Base-by-base conservation (phyloP, 169 alveolate species). In the Eimeria falciformis region DNA sequence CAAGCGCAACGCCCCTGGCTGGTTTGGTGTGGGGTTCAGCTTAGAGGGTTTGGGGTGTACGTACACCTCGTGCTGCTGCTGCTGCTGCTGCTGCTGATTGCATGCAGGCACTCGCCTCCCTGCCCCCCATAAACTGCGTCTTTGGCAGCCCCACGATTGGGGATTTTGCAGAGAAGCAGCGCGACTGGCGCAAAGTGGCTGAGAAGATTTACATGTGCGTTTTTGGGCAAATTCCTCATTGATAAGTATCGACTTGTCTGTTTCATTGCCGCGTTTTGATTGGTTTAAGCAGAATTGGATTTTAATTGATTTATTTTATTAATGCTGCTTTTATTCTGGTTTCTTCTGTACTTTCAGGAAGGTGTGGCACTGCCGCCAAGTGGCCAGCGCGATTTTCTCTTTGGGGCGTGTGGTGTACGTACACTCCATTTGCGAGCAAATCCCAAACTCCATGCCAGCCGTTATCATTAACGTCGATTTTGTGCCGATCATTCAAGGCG, bases 381-480 rank as follows among this genome's bases (percentile, higher is more conserved):
- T 62, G 14, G 77, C 91, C 6, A 3, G 79, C 12, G 27, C 91
- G 12, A 62, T 82, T 1, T 82, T 82, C 45, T 1, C 46, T 18
- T 9, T 25, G 47, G 91, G 91, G 37, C 91, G 91, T 25, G 79
- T 82, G n/a, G 69, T 37, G 14, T 23, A 40, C 65, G 79, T 82
- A 3, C 91, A 82, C 65, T 58, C 91, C 27, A 58, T 82, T 45
- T 40, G 27, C 40, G 46, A 29, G 37, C 25, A 11, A 25, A 33
- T 82, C 25, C 33, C 21, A 23, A 5, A 25, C 37, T 55, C 91
- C 5, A 14, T 46, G 29, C 68, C 77, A 18, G 77, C 91, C 9
- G 45, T 58, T 7, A 29, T 82, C 37, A 37, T 82, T 6, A 45
- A 18, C 46, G 65, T 58, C 21, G 91, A 82, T 45, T 58, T 58